Evolutionary conservation across 345 rosid species (phyloP).

Genomic region (Ceriops decandra): DNA sequence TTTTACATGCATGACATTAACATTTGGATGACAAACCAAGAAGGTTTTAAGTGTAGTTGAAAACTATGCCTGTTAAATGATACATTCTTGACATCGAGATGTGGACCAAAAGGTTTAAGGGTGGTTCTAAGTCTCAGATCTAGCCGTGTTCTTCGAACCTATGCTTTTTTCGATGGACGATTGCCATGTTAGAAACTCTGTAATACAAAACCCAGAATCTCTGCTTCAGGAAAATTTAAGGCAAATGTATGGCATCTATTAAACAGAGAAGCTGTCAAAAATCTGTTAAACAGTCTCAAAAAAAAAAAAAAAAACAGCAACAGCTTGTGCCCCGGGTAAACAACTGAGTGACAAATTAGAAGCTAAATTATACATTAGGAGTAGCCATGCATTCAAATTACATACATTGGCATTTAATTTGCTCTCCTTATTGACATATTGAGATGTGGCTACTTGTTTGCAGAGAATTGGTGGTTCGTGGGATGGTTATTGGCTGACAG

Average conservation of each 20-base stretch:
- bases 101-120: too few species aligned
- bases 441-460: slow-evolving; percentile 20
- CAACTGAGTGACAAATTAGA: too few species aligned
- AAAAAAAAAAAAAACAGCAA: too few species aligned
- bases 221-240: not conserved
- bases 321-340: too few species aligned
- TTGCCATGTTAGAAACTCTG: not conserved
- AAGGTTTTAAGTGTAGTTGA: too few species aligned
- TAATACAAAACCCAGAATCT: not conserved
- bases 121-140: not conserved
- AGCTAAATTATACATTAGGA: too few species aligned
- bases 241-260: not conserved
- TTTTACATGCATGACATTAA: too few species aligned
- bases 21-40: too few species aligned
- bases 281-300: not conserved
- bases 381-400: too few species aligned
- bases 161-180: not conserved
- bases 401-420: not conserved
- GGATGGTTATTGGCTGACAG: slow-evolving; percentile 98
- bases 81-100: too few species aligned
- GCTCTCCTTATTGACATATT: not conserved
- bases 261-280: not conserved
- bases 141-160: not conserved
- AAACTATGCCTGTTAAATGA: too few species aligned
- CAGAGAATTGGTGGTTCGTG: slow-evolving; percentile 87